A percentile compares a stretch with the other conserved stretches of the same genome.
Conservation (phyloP, 345 rosid species). For the Rubroshorea leprosula region DNA sequence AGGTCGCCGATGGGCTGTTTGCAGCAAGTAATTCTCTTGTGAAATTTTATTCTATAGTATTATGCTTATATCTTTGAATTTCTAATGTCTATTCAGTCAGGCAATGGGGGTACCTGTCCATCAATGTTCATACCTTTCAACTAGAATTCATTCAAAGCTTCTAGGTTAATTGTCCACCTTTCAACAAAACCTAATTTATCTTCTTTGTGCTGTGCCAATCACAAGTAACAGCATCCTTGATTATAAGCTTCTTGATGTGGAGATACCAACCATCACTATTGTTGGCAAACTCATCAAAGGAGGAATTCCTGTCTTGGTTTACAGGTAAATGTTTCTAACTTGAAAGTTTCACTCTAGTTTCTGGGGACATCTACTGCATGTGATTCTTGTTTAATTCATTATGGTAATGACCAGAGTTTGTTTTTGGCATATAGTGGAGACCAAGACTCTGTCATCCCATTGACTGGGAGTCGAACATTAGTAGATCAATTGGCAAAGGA, state of each 20-base stretch:
- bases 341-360: constrained; percentile 7
- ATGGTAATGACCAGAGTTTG: constrained; percentile 1
- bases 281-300: constrained; percentile 62
- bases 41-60: neutral
- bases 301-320: constrained; percentile 74
- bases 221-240: constrained; percentile 56
- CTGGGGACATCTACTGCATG: neutral
- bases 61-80: too few species aligned
- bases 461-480: constrained; percentile 77
- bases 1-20: constrained; percentile 68
- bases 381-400: neutral
- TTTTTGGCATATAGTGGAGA: constrained; percentile 59
- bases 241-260: constrained; percentile 70
- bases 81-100: too few species aligned
- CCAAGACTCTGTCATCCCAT: constrained; percentile 93
- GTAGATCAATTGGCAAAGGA: constrained; percentile 53
- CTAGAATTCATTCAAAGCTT: too few species aligned
- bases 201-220: neutral
- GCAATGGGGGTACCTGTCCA: too few species aligned
- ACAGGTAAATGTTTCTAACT: constrained; percentile 46
- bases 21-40: constrained; percentile 71
- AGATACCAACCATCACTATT: constrained; percentile 65
- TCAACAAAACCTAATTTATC: neutral
- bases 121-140: neutral
- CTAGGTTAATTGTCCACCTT: neutral